Evolutionary conservation across 2,329 filamentous ascomycete genomes (phyloP).

Genomic region (Fusarium anthophilum): DNA sequence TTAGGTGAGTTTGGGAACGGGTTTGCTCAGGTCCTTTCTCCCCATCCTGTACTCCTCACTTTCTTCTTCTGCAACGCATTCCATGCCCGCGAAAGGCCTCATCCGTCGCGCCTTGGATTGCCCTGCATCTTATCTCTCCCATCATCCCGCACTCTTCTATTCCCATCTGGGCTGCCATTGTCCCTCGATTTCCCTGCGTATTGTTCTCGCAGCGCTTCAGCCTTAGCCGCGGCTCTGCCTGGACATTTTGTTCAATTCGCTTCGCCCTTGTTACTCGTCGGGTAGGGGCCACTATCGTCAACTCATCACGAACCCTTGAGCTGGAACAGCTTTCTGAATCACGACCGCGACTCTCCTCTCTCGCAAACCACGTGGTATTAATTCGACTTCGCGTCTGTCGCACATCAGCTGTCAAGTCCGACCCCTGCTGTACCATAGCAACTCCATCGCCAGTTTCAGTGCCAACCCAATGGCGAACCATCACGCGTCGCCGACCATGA

Average conservation of each 20-base stretch:
- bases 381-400: slow-evolving; percentile 24
- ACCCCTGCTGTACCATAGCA: slow-evolving; percentile 28
- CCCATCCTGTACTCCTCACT: slow-evolving; percentile 51
- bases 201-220: not conserved
- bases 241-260: slow-evolving; percentile 7
- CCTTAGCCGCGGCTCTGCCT: slow-evolving; percentile 23
- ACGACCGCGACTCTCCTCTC: slow-evolving; percentile 6
- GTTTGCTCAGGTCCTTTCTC: slow-evolving; percentile 53
- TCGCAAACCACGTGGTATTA: not conserved
- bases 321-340: slow-evolving; percentile 24
- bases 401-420: slow-evolving; percentile 14
- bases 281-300: slow-evolving; percentile 10
- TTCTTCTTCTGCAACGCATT: slow-evolving; percentile 50
- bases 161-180: slow-evolving; percentile 21
- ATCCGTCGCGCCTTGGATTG: slow-evolving; percentile 38
- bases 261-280: slow-evolving; percentile 20
- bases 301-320: slow-evolving; percentile 24
- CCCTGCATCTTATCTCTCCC: slow-evolving; percentile 11
- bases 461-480: slow-evolving; percentile 73
- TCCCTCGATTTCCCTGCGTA: slow-evolving; percentile 8
- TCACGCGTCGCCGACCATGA: slow-evolving; percentile 83
- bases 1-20: slow-evolving; percentile 53
- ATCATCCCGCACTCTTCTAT: slow-evolving; percentile 16
- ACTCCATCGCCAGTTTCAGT: slow-evolving; percentile 18
- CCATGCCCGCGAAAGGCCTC: slow-evolving; percentile 46